These are phyloP conservation scores for Venturia effusa DNA, from an alignment of 2,329 filamentous ascomycete species.

Conservation along the genomic window DNA sequence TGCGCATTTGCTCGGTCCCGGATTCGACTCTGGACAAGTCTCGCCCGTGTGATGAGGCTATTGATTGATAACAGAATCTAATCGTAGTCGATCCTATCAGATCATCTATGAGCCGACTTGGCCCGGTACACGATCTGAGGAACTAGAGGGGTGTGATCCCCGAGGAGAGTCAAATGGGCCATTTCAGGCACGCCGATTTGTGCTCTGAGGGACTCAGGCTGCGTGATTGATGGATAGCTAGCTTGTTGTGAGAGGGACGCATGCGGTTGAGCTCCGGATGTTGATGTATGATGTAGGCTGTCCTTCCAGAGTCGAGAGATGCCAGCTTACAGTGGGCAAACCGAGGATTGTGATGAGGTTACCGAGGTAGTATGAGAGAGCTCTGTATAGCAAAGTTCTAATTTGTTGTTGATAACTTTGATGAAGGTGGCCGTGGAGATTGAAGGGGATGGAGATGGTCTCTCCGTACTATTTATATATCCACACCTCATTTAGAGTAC, in stretches of 20 bases:
- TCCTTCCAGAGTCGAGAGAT: neutral
- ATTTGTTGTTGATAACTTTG: too few relatives aligned
- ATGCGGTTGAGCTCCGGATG: neutral
- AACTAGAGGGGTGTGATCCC: neutral
- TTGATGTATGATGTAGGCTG: neutral
- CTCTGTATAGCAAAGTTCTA: too few relatives aligned
- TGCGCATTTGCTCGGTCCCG: neutral
- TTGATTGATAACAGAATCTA: neutral
- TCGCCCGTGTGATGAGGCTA: neutral
- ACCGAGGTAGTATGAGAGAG: too few relatives aligned
- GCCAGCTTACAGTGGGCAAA: too few relatives aligned
- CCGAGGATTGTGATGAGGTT: too few relatives aligned
- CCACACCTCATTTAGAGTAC: too few relatives aligned
- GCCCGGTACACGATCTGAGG: neutral
- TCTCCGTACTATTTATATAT: too few relatives aligned
- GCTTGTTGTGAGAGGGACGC: neutral
- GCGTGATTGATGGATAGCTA: neutral
- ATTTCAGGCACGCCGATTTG: neutral
- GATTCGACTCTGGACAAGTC: neutral
- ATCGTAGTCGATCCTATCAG: conserved; percentile 1
- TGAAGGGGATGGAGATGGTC: neutral
- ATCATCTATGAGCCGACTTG: conserved; percentile 3
- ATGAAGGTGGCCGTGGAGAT: neutral
- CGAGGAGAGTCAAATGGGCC: neutral
- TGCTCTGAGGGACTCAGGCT: neutral